phyloP scores from a whole-genome alignment of 345 rosid genomes.

The Gossypium longicalyx region DNA sequence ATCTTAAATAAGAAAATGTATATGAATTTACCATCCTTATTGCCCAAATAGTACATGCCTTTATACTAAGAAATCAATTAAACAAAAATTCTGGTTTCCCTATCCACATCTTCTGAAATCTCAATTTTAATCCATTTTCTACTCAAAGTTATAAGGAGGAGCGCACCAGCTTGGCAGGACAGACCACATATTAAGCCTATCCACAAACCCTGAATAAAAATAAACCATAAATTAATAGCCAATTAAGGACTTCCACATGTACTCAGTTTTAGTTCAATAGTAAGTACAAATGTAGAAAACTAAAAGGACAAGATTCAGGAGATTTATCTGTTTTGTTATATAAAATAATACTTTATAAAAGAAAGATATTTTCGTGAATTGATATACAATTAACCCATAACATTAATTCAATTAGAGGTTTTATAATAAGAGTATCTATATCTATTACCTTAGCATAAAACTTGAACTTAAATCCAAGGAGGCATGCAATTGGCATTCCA shows the following conservation, averaged over 20 bases:
- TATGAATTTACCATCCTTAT: not conserved
- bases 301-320: too few relatives aligned
- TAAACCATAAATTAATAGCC: not conserved
- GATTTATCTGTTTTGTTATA: too few relatives aligned
- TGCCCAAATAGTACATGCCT: not conserved
- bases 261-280: too few relatives aligned
- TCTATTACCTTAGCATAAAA: constrained; percentile 41
- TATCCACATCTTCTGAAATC: not conserved
- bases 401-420: too few relatives aligned
- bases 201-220: constrained; percentile 58
- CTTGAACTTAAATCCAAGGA: constrained; percentile 54
- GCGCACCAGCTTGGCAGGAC: constrained; percentile 37
- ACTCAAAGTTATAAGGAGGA: constrained; percentile 36
- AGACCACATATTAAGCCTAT: constrained; percentile 66
- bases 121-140: constrained; percentile 49
- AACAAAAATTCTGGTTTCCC: not conserved
- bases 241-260: not conserved
- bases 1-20: not conserved
- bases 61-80: not conserved
- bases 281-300: too few relatives aligned
- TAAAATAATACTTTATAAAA: too few relatives aligned
- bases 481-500: constrained; percentile 50
- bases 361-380: too few relatives aligned
- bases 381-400: too few relatives aligned
- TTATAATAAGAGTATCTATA: too few relatives aligned